These are phyloP conservation scores for Kwoniella botswanensis DNA, from an alignment of 768 basidiomycete genomes.

Conservation along the genomic window DNA sequence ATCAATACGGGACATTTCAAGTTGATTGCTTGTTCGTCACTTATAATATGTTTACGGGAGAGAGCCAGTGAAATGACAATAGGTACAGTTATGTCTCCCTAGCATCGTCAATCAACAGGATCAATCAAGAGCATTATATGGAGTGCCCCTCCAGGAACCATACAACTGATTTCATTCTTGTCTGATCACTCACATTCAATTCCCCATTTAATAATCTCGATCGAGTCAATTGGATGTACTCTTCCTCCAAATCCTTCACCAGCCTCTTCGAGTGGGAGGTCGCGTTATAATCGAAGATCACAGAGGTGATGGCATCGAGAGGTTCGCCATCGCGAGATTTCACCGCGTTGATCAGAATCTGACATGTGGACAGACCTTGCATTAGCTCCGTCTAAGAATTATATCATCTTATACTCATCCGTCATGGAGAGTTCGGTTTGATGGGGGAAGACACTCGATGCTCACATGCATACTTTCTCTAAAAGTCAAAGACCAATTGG, in stretches of 20 bases:
- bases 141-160: too few species aligned
- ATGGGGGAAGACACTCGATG: not conserved
- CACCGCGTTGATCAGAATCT: constrained; percentile 3
- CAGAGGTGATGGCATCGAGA: constrained; percentile 7
- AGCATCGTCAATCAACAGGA: not conserved
- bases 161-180: too few species aligned
- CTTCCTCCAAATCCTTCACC: constrained; percentile 8
- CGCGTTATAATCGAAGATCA: constrained; percentile 8
- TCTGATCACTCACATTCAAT: constrained; percentile 3
- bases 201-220: constrained; percentile 2
- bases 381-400: too few species aligned
- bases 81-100: constrained; percentile 5
- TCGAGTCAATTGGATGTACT: not conserved
- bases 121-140: too few species aligned
- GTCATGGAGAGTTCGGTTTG: not conserved
- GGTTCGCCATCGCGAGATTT: constrained; percentile 1
- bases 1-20: not conserved
- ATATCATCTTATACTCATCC: too few species aligned
- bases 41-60: not conserved
- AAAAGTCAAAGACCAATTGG: constrained; percentile 7
- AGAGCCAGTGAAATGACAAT: constrained; percentile 3
- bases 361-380: too few species aligned
- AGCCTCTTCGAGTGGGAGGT: constrained; percentile 1
- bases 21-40: not conserved
- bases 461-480: constrained; percentile 12